phyloP scores from a whole-genome alignment of 345 rosid genomes.

The Dimocarpus longan region DNA sequence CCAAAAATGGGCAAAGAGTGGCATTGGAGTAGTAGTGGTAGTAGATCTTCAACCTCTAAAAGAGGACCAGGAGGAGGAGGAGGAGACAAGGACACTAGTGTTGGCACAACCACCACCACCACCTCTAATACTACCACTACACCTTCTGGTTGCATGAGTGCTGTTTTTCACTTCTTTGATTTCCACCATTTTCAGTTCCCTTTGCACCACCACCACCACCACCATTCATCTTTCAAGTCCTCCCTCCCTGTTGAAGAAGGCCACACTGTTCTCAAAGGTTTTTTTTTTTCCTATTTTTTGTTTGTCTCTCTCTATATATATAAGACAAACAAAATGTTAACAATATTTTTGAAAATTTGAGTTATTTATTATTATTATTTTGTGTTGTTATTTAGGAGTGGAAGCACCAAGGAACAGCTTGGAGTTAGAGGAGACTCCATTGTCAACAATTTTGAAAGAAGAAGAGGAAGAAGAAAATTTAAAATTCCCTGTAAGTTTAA shows the following conservation, averaged over 20 bases:
- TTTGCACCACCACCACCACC: constrained; percentile 51
- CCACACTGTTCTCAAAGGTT: constrained; percentile 47
- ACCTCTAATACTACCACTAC: constrained; percentile 4
- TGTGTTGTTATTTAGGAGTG: constrained; percentile 41
- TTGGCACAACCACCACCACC: not conserved
- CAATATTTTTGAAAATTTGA: constrained; percentile 2
- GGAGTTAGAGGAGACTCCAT: constrained; percentile 59
- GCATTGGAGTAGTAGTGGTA: constrained; percentile 35
- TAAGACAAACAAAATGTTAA: not conserved
- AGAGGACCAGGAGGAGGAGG: constrained; percentile 19
- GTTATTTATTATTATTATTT: not conserved
- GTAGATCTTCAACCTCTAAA: constrained; percentile 41
- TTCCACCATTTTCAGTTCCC: constrained; percentile 60
- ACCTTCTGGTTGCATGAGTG: constrained; percentile 72
- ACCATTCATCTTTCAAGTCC: constrained; percentile 46
- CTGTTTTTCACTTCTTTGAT: constrained; percentile 78
- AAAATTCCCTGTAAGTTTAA: constrained; percentile 52
- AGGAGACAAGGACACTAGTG: constrained; percentile 14
- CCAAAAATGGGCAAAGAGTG: constrained; percentile 60
- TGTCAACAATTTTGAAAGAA: constrained; percentile 23
- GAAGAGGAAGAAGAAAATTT: constrained; percentile 48
- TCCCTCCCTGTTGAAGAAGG: constrained; percentile 18
- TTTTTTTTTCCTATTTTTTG: not conserved
- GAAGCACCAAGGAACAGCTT: constrained; percentile 89
- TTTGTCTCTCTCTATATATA: not conserved